A percentile compares a stretch with the other conserved stretches of the same genome.
Evolutionary conservation across 495 filamentous ascomycete species (phyloP).

Genomic region (Massariosphaeria phaeospora): DNA sequence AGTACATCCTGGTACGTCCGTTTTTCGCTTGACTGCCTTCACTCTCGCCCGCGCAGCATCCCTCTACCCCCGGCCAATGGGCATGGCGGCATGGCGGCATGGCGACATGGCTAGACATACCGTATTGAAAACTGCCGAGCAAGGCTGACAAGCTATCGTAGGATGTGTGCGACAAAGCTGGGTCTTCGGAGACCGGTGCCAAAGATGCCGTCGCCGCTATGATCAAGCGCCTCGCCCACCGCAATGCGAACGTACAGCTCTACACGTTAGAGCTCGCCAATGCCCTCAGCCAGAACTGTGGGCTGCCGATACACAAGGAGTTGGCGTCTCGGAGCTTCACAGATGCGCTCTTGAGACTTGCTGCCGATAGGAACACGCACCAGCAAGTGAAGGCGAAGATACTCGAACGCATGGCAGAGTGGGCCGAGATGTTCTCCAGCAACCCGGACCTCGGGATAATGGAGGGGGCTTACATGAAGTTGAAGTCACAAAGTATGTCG

Average conservation of each 20-base stretch:
- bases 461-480: constrained; percentile 86
- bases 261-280: constrained; percentile 97
- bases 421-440: constrained; percentile 87
- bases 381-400: constrained; percentile 96
- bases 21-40: too few species aligned
- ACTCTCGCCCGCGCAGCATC: too few species aligned
- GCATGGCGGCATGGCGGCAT: too few species aligned
- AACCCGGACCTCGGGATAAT: constrained; percentile 95
- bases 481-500: constrained; percentile 68
- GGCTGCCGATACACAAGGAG: constrained; percentile 84
- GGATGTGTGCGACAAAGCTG: constrained; percentile 95
- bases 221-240: constrained; percentile 93
- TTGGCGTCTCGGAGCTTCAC: constrained; percentile 92
- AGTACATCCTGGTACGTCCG: constrained; percentile 75
- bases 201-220: constrained; percentile 91
- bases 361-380: constrained; percentile 89
- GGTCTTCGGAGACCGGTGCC: constrained; percentile 58
- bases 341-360: constrained; percentile 84
- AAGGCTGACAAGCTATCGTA: constrained; percentile 33
- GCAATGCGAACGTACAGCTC: constrained; percentile 98
- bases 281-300: constrained; percentile 92
- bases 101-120: too few species aligned
- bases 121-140: background rate
- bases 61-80: too few species aligned
- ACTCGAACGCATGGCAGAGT: constrained; percentile 90